Conservation (phyloP, 2,329 filamentous ascomycete species). For the Neobulgaria alba region DNA sequence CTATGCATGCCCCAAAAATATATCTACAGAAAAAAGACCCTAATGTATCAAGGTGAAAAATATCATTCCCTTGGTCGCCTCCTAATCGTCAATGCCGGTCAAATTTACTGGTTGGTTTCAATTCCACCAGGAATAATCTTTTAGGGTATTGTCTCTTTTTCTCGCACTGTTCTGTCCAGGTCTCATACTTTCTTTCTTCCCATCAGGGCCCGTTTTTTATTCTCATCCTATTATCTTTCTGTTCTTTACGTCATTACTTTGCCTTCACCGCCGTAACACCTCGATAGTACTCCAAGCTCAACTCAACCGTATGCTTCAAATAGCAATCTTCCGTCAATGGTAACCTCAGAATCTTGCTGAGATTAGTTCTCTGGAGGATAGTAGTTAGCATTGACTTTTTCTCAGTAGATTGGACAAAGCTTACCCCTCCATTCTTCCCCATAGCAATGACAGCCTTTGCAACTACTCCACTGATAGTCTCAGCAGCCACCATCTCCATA, state of each 20-base stretch:
- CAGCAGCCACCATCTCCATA: slow-evolving; percentile 62
- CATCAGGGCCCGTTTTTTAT: not conserved
- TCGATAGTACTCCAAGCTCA: slow-evolving; percentile 59
- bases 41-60: not conserved
- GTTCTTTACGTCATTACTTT: too few relatives aligned
- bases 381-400: slow-evolving; percentile 10
- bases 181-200: not conserved
- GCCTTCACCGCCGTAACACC: slow-evolving; percentile 24
- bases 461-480: slow-evolving; percentile 71
- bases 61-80: not conserved
- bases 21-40: not conserved
- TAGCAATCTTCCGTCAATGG: slow-evolving; percentile 67
- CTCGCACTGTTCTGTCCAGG: not conserved
- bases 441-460: slow-evolving; percentile 54
- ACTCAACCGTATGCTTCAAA: slow-evolving; percentile 59
- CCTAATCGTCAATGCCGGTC: not conserved
- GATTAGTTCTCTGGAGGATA: slow-evolving; percentile 32
- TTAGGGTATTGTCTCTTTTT: not conserved
- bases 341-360: slow-evolving; percentile 45
- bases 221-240: slow-evolving; percentile 11
- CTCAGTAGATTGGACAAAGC: slow-evolving; percentile 23
- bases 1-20: too few relatives aligned
- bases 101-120: not conserved
- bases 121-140: not conserved
- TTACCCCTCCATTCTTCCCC: slow-evolving; percentile 48